Base-by-base conservation (phyloP, 805 yeast genomes). In the Starmerella vaccinii region DNA sequence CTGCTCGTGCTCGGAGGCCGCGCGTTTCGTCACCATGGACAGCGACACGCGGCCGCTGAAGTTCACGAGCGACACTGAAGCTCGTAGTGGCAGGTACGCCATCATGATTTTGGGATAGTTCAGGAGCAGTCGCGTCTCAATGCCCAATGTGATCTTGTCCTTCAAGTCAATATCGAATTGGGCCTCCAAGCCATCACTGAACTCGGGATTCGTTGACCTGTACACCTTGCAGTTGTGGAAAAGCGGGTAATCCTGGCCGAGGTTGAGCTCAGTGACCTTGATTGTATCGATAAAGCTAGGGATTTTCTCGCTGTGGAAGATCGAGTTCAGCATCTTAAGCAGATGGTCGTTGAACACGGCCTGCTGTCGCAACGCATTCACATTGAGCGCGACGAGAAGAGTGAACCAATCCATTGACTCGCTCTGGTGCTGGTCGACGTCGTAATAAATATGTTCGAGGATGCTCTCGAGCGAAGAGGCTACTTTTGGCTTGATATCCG, bases 401-500 rank as follows among this genome's bases (percentile, higher is more conserved):
- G 90, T 92, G 65, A 92, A 87, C 98, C 98, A 92, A 65, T 92
- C 98, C 53, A 92, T 69, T 0, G 96, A 83, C 68, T 92, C 98
- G 0, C 97, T 77, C 16, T 80, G 73, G 64, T 92, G 98, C 23
- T 79, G 80, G 42, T 81, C 80, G 1, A 92, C 97, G 61, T 92
- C 84, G 66, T 92, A 92, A 63, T 87, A 87, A 0, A 97, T 88
- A 60, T 88, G 89, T 56, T 90, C 97, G 35, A 92, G 69, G 19
- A 92, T 85, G 0, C 77, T 52, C 22, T 57, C 60, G 13, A 65
- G 55, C 6, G 62, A 55, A 10, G 57, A 58, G 8, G 62, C 59
- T 12, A 53, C 50, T 15, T 55, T 33, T 21, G 66, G 66, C 34
- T 59, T 58, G 19, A 59, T 61, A 18, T 57, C 56, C 12, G 58